Base-by-base conservation (phyloP, 352 stramenopile species). In the Pythium rhizo-oryzae region DNA sequence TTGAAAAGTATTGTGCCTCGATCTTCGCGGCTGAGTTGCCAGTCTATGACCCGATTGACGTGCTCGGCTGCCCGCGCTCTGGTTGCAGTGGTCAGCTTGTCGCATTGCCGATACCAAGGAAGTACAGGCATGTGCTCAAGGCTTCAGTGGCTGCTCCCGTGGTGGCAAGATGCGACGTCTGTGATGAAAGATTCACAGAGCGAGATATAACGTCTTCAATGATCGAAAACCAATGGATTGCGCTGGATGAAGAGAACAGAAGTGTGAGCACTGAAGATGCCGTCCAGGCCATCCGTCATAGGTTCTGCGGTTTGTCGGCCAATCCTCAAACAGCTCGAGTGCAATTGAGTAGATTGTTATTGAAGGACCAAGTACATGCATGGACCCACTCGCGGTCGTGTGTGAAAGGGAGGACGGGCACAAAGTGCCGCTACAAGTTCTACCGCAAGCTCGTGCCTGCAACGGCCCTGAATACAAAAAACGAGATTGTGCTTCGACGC, bases 11-110 rank as follows among this genome's bases (percentile, higher is more conserved):
- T 53, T 77, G 71, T 39, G 49, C 19, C 8, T 77, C 71, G 4
- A 59, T 74, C 15, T 69, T 77, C 44, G 33, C 65, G 19, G 66
- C 65, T 0, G 71, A 74, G 28, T 30, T 77, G 3, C 71, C 71
- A 21, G 50, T 69, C 3, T 62, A 61, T 51, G 18, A 65, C 24
- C 15, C 19, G 8, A 1, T 75, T 16, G 1, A 49, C 13, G 8
- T 25, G 4, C 55, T 75, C 18, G 1, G 4, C 1, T 75, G 63
- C n/a, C 59, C 59, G 13, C 16, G 28, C 28, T 12, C 9, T 59
- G 18, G 25, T 25, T 59, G 24, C 43, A 8, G 12, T 28, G 19
- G 11, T 6, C 15, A 44, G 23, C 13, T 15, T 71, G 62, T 33
- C 19, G 33, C 55, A 11, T 23, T 65, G 11, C 4, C 19, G 33